Base-by-base conservation (phyloP, 2,329 filamentous ascomycete species). In the Trichophyton rubrum region DNA sequence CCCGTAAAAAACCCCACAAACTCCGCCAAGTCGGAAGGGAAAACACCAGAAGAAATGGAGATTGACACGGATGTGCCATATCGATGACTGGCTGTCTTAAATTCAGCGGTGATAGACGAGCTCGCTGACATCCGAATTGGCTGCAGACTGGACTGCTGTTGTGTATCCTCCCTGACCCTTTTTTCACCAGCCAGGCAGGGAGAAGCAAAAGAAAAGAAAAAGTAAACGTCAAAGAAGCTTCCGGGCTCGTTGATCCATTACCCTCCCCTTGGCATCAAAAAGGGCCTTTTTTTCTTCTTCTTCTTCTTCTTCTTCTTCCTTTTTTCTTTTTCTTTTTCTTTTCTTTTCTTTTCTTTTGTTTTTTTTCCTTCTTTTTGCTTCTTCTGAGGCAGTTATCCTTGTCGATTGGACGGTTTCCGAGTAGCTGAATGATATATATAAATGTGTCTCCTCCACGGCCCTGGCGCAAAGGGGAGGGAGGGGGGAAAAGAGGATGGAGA, bases 181-280 rank as follows among this genome's bases (percentile, higher is more conserved):
- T 35, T 9, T 13, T 3, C 33, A 35, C 8, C 2, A 35, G 33
- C 33, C 33, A 35, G 33, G 9, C 40, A 17, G 20, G n/a, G n/a
- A 33, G 49, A n/a, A 30, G 7, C 27, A 33, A 30, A 30, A 53
- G 49, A 30, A 20, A 24, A 20, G 30, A 55, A 35, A 55, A 55
- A 55, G 49, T 55, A 55, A 55, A 55, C 45, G n/a, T 17, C 30
- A 35, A 55, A 55, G 49, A 55, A 55, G 49, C 49, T 55, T 55
- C 30, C 49, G 49, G 49, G 49, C 30, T 55, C 15, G 49, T n/a
- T 55, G 20, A 49, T 49, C 45, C 45, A 49, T 24, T 49, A 8
- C 22, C 20, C 20, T 47, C n/a, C 43, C 43, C 45, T 49, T 24
- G 45, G 20, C 45, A 11, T 49, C 20, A 5, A 47, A 27, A 49